Evolutionary conservation across 768 basidiomycete genomes (phyloP).

Genomic region (Rhizopogon salebrosus): DNA sequence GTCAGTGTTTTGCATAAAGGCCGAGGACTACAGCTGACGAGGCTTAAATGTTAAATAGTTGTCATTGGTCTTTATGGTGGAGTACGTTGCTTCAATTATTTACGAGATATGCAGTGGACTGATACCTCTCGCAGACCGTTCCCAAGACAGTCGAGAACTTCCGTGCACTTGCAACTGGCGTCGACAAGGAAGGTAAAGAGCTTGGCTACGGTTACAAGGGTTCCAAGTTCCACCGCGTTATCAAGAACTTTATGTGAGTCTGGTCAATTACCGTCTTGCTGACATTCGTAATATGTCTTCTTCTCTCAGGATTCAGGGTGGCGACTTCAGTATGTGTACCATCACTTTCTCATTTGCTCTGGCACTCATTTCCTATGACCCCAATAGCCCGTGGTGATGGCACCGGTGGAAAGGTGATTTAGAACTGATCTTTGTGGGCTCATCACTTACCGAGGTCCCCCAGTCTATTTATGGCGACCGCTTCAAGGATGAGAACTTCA

Average conservation of each 20-base stretch:
- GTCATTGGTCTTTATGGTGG: slow-evolving; percentile 88
- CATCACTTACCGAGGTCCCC: neutral
- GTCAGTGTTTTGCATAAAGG: slow-evolving; percentile 36
- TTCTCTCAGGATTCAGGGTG: slow-evolving; percentile 82
- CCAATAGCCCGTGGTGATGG: slow-evolving; percentile 72
- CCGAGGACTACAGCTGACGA: neutral
- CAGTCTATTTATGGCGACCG: slow-evolving; percentile 87
- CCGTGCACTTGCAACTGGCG: slow-evolving; percentile 84
- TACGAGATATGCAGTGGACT: neutral
- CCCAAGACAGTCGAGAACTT: slow-evolving; percentile 98
- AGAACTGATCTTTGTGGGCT: slow-evolving; percentile 4
- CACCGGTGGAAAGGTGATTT: slow-evolving; percentile 78
- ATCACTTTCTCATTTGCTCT: slow-evolving; percentile 10
- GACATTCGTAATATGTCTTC: neutral
- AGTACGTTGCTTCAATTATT: slow-evolving; percentile 34
- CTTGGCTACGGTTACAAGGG: slow-evolving; percentile 92
- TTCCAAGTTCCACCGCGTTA: slow-evolving; percentile 94
- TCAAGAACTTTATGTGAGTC: slow-evolving; percentile 87
- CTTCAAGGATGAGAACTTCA: slow-evolving; percentile 98
- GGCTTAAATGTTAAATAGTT: slow-evolving; percentile 39
- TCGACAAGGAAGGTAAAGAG: slow-evolving; percentile 56
- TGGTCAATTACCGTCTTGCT: neutral
- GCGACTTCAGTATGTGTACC: slow-evolving; percentile 83
- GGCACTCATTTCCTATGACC: slow-evolving; percentile 9
- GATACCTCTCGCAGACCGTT: slow-evolving; percentile 55